phyloP scores from a whole-genome alignment of 805 yeast species.

The Pichia membranifaciens region DNA sequence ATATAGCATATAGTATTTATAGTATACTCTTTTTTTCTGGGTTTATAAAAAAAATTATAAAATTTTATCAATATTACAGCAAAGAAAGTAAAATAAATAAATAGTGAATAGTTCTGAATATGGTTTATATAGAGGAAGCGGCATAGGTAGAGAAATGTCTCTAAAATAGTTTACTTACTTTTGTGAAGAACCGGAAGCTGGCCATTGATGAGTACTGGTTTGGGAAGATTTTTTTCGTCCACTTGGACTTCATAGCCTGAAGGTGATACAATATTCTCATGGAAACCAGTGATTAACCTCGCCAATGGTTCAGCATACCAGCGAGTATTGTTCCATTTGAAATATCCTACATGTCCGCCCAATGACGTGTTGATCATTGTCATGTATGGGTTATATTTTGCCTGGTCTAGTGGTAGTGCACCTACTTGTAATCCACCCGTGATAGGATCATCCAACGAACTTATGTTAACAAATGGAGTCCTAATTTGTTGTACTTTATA shows the following conservation, averaged over 20 bases:
- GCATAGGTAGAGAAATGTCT: background rate
- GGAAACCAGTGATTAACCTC: slow-evolving; percentile 28
- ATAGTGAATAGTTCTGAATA: too few relatives aligned
- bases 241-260: slow-evolving; percentile 9
- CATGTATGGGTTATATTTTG: slow-evolving; percentile 52
- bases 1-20: slow-evolving; percentile 1
- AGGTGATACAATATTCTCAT: slow-evolving; percentile 13
- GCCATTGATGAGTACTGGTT: slow-evolving; percentile 9
- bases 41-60: slow-evolving; percentile 1
- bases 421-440: slow-evolving; percentile 38
- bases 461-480: slow-evolving; percentile 60
- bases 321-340: slow-evolving; percentile 49
- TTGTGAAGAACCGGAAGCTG: slow-evolving; percentile 1
- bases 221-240: slow-evolving; percentile 9
- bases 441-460: slow-evolving; percentile 71
- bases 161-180: too few relatives aligned
- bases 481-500: slow-evolving; percentile 45
- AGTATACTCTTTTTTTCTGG: slow-evolving; percentile 1
- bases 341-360: slow-evolving; percentile 88
- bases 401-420: slow-evolving; percentile 47
- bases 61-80: background rate
- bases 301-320: slow-evolving; percentile 59
- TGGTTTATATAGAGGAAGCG: too few relatives aligned
- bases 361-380: slow-evolving; percentile 51
- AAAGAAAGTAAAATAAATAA: too few relatives aligned